Percentiles rank a stretch among this genome's conserved stretches.
Conservation (phyloP, 139 green algal genomes). For the Chlorella sp. region DNA sequence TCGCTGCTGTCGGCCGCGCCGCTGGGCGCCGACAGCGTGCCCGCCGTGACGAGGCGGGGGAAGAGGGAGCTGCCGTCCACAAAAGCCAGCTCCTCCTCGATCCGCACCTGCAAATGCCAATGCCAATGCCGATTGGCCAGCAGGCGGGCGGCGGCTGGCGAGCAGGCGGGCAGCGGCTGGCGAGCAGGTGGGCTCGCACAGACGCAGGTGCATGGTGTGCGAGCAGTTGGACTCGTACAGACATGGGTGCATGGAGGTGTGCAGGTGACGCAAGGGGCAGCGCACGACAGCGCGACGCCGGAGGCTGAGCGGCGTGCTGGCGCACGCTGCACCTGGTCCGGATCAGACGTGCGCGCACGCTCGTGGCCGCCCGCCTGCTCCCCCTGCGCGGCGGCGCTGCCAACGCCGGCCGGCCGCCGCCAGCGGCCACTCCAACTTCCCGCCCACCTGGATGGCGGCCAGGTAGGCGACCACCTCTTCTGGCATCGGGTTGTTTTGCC, state of each 20-base stretch:
- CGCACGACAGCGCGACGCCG: background rate
- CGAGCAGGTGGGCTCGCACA: background rate
- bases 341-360: background rate
- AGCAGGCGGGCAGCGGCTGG: background rate
- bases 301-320: background rate
- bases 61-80: conserved; percentile 22
- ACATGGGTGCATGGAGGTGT: background rate
- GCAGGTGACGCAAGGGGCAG: background rate
- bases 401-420: no score
- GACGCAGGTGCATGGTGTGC: background rate
- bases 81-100: conserved; percentile 36
- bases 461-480: conserved; percentile 14
- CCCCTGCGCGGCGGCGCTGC: no score
- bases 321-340: background rate
- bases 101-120: background rate
- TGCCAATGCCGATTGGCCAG: background rate
- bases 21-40: background rate
- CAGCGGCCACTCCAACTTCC: no score
- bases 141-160: background rate
- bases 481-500: background rate
- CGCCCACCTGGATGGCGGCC: conserved; percentile 21
- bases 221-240: background rate
- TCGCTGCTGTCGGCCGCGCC: background rate
- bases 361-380: no score
- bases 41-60: background rate